A percentile compares a stretch with the other conserved stretches of the same genome.
These are phyloP conservation scores for Priceomyces medius DNA, from an alignment of 805 yeast genomes.

Conservation along the genomic window DNA sequence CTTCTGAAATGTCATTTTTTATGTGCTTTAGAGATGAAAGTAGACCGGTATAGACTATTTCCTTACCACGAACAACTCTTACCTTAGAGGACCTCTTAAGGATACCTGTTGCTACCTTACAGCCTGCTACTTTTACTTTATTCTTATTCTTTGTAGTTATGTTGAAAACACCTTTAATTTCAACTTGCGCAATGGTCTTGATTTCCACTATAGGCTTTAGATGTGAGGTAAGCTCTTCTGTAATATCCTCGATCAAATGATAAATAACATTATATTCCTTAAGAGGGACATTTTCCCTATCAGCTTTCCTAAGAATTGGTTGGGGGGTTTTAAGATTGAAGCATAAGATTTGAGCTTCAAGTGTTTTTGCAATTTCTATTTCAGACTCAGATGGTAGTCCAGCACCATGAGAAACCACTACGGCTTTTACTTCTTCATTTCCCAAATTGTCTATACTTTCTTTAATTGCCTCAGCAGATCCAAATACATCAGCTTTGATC, in stretches of 20 bases:
- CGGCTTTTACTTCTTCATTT: conserved; percentile 74
- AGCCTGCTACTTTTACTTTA: conserved; percentile 76
- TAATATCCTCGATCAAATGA: conserved; percentile 81
- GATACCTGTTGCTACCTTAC: conserved; percentile 70
- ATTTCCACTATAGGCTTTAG: conserved; percentile 67
- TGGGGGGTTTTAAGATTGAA: conserved; percentile 74
- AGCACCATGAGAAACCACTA: conserved; percentile 71
- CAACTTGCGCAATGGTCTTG: conserved; percentile 64
- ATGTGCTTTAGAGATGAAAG: conserved; percentile 75
- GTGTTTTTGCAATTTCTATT: conserved; percentile 38
- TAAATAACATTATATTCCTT: conserved; percentile 78
- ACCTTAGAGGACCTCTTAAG: conserved; percentile 59
- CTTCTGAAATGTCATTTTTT: conserved; percentile 75
- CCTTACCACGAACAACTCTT: conserved; percentile 53
- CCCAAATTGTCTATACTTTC: conserved; percentile 84
- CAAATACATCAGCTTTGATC: conserved; percentile 88
- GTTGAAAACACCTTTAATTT: conserved; percentile 68
- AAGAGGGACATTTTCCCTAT: conserved; percentile 53
- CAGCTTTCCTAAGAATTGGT: conserved; percentile 60
- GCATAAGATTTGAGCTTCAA: conserved; percentile 67
- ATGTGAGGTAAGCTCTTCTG: conserved; percentile 55
- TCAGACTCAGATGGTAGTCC: conserved; percentile 64
- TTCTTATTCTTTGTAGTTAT: conserved; percentile 58
- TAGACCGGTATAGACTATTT: conserved; percentile 53
- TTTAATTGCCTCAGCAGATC: conserved; percentile 89